Evolutionary conservation across 179 eudicot genomes (phyloP).

Genomic region (Spinacia oleracea): DNA sequence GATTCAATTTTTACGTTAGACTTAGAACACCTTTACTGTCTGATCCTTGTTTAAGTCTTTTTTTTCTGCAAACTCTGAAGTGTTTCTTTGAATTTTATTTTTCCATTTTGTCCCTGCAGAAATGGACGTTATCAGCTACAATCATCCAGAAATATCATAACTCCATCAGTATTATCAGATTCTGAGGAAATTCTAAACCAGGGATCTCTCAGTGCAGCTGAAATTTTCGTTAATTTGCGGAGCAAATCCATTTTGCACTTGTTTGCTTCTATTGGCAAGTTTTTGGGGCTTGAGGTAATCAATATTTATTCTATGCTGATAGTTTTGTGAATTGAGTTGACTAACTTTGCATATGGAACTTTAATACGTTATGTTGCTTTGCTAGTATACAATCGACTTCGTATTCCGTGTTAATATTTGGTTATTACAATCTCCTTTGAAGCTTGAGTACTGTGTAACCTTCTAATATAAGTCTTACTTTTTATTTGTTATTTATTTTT

Average conservation of each 20-base stretch:
- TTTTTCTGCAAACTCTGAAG: not conserved
- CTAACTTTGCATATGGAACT: not conserved
- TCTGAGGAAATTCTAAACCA: slow-evolving; percentile 87
- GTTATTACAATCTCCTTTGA: not conserved
- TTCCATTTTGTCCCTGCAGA: slow-evolving; percentile 34
- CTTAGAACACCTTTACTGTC: not conserved
- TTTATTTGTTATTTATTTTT: too few species aligned
- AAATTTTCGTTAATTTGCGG: slow-evolving; percentile 77
- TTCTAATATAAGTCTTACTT: too few species aligned
- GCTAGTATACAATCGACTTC: not conserved
- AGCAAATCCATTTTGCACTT: slow-evolving; percentile 80
- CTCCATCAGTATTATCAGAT: slow-evolving; percentile 59
- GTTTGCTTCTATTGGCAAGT: slow-evolving; percentile 88
- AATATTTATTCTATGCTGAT: not conserved
- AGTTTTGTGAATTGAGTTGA: not conserved
- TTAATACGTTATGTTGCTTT: not conserved
- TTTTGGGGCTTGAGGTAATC: slow-evolving; percentile 87
- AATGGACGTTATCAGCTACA: slow-evolving; percentile 89
- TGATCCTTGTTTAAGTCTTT: not conserved
- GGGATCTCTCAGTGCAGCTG: slow-evolving; percentile 70
- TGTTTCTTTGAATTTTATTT: not conserved
- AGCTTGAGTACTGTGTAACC: not conserved
- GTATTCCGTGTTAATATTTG: too few species aligned
- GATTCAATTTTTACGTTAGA: not conserved
- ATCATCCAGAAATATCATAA: slow-evolving; percentile 65